Percentiles rank a stretch among this genome's conserved stretches.
Evolutionary conservation across 2,329 filamentous ascomycete species (phyloP).

Genomic region (Fusarium nanum): DNA sequence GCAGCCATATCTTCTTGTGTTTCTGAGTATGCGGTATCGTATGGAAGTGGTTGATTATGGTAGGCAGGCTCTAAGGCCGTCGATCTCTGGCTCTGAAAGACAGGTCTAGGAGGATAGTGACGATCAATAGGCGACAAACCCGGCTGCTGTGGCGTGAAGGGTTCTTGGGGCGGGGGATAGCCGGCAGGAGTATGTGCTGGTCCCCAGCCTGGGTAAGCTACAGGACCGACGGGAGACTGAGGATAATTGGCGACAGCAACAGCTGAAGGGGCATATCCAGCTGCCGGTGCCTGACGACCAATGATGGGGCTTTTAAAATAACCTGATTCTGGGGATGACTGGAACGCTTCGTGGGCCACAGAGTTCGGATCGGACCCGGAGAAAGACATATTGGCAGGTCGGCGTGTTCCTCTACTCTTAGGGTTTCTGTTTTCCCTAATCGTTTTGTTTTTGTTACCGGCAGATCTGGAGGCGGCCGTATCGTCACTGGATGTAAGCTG

Average conservation of each 20-base stretch:
- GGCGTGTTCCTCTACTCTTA: slow-evolving; percentile 26
- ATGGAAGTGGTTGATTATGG: not conserved
- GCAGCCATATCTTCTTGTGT: slow-evolving; percentile 27
- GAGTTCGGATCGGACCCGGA: slow-evolving; percentile 27
- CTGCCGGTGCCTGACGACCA: slow-evolving; percentile 8
- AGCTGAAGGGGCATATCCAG: slow-evolving; percentile 14
- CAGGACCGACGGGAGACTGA: slow-evolving; percentile 21
- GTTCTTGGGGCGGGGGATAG: slow-evolving; percentile 28
- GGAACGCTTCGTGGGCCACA: slow-evolving; percentile 20
- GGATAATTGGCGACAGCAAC: slow-evolving; percentile 17
- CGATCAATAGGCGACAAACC: slow-evolving; percentile 7
- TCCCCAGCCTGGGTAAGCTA: slow-evolving; percentile 21
- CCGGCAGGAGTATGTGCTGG: slow-evolving; percentile 23
- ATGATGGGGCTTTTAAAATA: slow-evolving; percentile 28
- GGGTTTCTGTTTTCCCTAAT: slow-evolving; percentile 19
- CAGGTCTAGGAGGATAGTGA: slow-evolving; percentile 16
- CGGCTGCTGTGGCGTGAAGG: slow-evolving; percentile 16
- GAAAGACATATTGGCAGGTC: slow-evolving; percentile 23
- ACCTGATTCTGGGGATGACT: slow-evolving; percentile 21
- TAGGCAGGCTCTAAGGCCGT: slow-evolving; percentile 1
- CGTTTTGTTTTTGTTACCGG: slow-evolving; percentile 12
- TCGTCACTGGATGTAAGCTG: slow-evolving; percentile 29
- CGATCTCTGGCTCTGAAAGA: slow-evolving; percentile 11
- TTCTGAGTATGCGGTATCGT: slow-evolving; percentile 10
- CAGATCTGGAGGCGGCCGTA: slow-evolving; percentile 3